Conservation (phyloP, 306 rosid species). For the Corylus americana region DNA sequence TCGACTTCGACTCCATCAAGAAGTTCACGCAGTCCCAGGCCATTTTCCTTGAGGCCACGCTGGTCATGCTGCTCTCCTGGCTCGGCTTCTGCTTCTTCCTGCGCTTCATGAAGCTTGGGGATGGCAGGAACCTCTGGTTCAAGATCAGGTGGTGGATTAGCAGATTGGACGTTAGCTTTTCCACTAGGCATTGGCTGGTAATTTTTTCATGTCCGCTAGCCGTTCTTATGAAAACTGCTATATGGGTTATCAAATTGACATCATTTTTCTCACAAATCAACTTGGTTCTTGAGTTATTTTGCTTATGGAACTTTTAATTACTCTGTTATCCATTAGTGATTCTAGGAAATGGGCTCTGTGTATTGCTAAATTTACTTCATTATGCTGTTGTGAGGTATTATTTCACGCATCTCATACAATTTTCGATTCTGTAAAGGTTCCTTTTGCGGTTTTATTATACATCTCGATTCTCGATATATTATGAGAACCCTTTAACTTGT, state of each 20-base stretch:
- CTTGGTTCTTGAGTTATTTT: not conserved
- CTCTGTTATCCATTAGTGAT: not conserved
- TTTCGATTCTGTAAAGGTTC: not conserved
- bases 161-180: constrained; percentile 84
- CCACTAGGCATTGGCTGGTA: constrained; percentile 97
- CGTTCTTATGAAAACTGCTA: not conserved
- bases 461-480: not conserved
- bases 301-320: not conserved
- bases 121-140: constrained; percentile 77
- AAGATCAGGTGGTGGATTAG: constrained; percentile 83
- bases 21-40: constrained; percentile 97
- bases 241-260: not conserved
- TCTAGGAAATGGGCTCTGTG: not conserved
- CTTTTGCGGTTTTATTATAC: not conserved
- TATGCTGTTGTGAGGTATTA: not conserved
- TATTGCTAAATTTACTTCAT: not conserved
- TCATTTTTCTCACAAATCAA: not conserved
- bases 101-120: constrained; percentile 64
- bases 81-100: constrained; percentile 60
- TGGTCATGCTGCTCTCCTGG: constrained; percentile 78
- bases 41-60: constrained; percentile 86
- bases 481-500: constrained; percentile 28
- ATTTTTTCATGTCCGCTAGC: not conserved
- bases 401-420: not conserved
- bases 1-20: constrained; percentile 70